Percentiles rank a stretch among this genome's conserved stretches.
Conservation (phyloP, 495 filamentous ascomycete genomes). For the Trichoderma parareesei region DNA sequence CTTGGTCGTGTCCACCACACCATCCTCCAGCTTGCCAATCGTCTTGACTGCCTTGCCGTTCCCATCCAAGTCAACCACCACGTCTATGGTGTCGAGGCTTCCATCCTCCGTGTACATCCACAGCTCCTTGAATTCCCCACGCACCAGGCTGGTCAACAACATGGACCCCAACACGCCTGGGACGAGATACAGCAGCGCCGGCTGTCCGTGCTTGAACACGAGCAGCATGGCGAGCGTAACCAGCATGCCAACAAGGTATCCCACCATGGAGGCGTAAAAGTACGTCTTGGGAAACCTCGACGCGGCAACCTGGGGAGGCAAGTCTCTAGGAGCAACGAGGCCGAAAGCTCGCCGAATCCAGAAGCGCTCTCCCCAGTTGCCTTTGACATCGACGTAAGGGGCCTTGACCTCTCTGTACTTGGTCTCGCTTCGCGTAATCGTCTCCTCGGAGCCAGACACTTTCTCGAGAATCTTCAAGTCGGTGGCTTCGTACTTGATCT, state of each 20-base stretch:
- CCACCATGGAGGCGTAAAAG: conserved; percentile 69
- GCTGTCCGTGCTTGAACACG: conserved; percentile 72
- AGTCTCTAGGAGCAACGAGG: conserved; percentile 28
- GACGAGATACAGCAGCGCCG: conserved; percentile 87
- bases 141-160: conserved; percentile 69
- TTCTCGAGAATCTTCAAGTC: conserved; percentile 25
- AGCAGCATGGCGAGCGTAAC: conserved; percentile 70
- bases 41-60: conserved; percentile 22
- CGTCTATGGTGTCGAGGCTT: conserved; percentile 39
- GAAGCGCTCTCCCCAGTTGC: conserved; percentile 77
- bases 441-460: conserved; percentile 29
- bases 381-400: conserved; percentile 48
- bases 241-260: conserved; percentile 76
- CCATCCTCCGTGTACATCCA: conserved; percentile 75
- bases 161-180: conserved; percentile 69
- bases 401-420: conserved; percentile 43
- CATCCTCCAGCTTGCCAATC: conserved; percentile 8
- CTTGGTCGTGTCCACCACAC: conserved; percentile 13
- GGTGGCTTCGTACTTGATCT: conserved; percentile 28
- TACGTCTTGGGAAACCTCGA: conserved; percentile 74
- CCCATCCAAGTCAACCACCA: conserved; percentile 33
- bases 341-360: conserved; percentile 50
- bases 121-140: conserved; percentile 64
- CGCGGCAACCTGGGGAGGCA: conserved; percentile 34
- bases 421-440: conserved; percentile 21